phyloP scores from a whole-genome alignment of 192 early-diverging fungal genomes.

The Coemansia sp. region DNA sequence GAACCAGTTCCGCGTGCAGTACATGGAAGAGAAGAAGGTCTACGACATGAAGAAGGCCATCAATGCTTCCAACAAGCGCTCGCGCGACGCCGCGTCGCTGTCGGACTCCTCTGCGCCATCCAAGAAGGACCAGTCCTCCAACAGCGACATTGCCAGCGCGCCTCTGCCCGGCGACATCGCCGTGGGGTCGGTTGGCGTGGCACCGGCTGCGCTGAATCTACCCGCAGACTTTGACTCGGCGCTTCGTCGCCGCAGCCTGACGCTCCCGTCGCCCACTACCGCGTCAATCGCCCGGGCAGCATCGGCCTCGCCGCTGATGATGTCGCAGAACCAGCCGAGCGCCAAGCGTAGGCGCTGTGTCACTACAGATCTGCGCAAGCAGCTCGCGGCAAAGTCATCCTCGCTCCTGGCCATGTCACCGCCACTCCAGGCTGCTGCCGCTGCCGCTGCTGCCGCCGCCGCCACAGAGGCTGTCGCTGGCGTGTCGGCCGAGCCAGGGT shows the following conservation, averaged over 20 bases:
- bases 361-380: constrained; percentile 41
- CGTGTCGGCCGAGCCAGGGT: too few relatives aligned
- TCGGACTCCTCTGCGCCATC: too few relatives aligned
- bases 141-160: constrained; percentile 1
- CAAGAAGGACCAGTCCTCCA: background rate
- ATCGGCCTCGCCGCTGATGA: constrained; percentile 34
- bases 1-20: constrained; percentile 36
- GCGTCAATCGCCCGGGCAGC: constrained; percentile 8
- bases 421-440: background rate
- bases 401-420: constrained; percentile 19
- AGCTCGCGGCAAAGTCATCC: constrained; percentile 36
- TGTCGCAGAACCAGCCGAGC: constrained; percentile 3
- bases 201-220: background rate
- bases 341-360: constrained; percentile 45
- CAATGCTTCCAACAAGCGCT: constrained; percentile 20
- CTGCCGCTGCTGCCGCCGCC: background rate
- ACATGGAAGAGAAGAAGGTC: constrained; percentile 38
- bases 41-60: constrained; percentile 44
- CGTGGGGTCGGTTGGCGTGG: too few relatives aligned
- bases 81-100: constrained; percentile 18
- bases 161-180: constrained; percentile 12
- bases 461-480: too few relatives aligned
- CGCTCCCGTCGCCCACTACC: constrained; percentile 10
- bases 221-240: constrained; percentile 25
- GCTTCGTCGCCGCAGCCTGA: constrained; percentile 37